Evolutionary conservation across 441 rosid genomes (phyloP).

Genomic region (Eruca vesicaria): DNA sequence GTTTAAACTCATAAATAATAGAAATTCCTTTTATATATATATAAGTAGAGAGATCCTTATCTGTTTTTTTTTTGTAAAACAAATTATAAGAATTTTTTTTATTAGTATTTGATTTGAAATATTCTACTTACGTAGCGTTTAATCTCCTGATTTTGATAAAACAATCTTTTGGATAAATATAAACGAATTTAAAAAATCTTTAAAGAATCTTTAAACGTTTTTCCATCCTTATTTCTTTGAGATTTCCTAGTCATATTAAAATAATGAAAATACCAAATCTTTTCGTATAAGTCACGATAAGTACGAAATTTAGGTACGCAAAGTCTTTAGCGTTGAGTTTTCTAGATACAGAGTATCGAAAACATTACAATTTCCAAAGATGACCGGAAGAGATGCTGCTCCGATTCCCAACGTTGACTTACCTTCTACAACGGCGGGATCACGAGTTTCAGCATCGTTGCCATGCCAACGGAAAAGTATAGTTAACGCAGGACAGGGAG

Average conservation of each 20-base stretch:
- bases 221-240: neutral
- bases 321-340: neutral
- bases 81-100: neutral
- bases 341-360: neutral
- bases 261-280: neutral
- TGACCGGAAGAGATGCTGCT: conserved; percentile 3
- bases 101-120: neutral
- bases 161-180: neutral
- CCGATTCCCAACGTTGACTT: neutral
- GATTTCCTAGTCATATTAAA: neutral
- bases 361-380: neutral
- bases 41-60: neutral
- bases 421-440: neutral
- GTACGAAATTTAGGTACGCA: neutral
- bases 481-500: neutral
- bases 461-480: neutral
- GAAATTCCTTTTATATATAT: too few relatives aligned
- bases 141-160: neutral
- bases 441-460: conserved; percentile 4
- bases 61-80: neutral
- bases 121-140: neutral
- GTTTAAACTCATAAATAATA: neutral
- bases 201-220: neutral
- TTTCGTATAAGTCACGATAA: neutral
- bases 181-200: neutral